Evolutionary conservation across 331 rosid species (phyloP).

Genomic region (Arachis monticola): DNA sequence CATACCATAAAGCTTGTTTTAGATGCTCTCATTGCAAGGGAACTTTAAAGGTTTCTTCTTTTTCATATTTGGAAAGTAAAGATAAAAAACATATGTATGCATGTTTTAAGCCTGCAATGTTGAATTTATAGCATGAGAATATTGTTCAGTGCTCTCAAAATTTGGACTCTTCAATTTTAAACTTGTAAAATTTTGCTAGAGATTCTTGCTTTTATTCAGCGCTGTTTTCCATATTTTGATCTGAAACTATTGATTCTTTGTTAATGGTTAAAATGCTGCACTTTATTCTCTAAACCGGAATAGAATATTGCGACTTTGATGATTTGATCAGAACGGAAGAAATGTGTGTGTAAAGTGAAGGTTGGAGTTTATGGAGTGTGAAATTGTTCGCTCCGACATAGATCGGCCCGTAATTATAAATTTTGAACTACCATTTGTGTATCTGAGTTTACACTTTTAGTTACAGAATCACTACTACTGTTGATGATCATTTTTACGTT

Average conservation of each 20-base stretch:
- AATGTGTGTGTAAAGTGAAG: constrained; percentile 2
- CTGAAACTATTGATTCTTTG: neutral
- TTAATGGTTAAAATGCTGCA: too few relatives aligned
- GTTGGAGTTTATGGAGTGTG: constrained; percentile 18
- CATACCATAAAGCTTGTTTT: constrained; percentile 91
- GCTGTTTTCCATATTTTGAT: constrained; percentile 23
- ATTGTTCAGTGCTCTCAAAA: neutral
- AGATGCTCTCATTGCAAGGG: constrained; percentile 98
- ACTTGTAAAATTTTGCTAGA: constrained; percentile 9
- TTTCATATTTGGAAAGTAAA: neutral
- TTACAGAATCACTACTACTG: neutral
- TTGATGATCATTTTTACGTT: constrained; percentile 40
- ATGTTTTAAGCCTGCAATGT: constrained; percentile 12
- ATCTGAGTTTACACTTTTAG: constrained; percentile 26
- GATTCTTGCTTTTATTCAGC: constrained; percentile 35
- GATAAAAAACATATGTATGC: neutral
- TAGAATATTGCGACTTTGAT: neutral
- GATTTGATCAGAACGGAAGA: constrained; percentile 1
- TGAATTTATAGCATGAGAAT: constrained; percentile 17
- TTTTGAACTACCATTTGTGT: constrained; percentile 29
- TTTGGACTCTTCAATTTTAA: neutral
- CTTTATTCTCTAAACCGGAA: too few relatives aligned
- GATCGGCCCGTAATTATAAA: constrained; percentile 16
- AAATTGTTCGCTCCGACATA: neutral
- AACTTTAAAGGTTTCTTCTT: constrained; percentile 60